Evolutionary conservation across 441 rosid species (phyloP).

Genomic region (Euphorbia schlechtendalii): DNA sequence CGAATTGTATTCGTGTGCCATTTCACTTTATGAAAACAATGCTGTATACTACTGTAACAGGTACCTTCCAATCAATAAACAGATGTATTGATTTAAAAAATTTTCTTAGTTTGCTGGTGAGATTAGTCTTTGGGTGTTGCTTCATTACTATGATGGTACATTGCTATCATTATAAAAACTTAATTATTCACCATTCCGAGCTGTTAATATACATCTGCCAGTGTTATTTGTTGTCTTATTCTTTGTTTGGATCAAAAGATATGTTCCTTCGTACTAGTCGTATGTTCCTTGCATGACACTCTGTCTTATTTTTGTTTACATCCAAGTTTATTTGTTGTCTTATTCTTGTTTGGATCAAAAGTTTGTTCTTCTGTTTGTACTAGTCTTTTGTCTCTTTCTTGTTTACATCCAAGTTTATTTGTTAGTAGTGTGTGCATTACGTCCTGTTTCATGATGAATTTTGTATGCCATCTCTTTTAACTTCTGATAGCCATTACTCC

Average conservation of each 20-base stretch:
- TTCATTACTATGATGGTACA: not conserved
- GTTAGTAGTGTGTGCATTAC: not conserved
- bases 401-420: not conserved
- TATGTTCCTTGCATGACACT: too few species aligned
- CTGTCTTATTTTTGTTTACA: too few species aligned
- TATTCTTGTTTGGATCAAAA: too few species aligned
- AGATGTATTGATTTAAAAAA: not conserved
- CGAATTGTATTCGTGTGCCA: conserved; percentile 67
- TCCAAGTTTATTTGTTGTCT: too few species aligned
- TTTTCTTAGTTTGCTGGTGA: not conserved
- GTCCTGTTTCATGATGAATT: not conserved
- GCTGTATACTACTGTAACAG: conserved; percentile 89
- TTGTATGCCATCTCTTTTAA: not conserved
- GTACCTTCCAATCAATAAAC: conserved; percentile 27
- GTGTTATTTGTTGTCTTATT: not conserved
- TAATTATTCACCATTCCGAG: not conserved
- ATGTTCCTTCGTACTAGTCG: too few species aligned
- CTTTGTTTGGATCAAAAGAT: not conserved
- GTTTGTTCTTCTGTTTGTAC: not conserved
- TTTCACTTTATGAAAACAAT: conserved; percentile 53
- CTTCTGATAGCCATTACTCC: not conserved
- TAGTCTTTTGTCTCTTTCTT: not conserved
- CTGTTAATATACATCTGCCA: not conserved
- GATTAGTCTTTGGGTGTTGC: too few species aligned
- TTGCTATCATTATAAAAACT: not conserved